Evolutionary conservation across 202 grass and related monocot genomes (phyloP).

Genomic region (Cymbopogon flexuosus): DNA sequence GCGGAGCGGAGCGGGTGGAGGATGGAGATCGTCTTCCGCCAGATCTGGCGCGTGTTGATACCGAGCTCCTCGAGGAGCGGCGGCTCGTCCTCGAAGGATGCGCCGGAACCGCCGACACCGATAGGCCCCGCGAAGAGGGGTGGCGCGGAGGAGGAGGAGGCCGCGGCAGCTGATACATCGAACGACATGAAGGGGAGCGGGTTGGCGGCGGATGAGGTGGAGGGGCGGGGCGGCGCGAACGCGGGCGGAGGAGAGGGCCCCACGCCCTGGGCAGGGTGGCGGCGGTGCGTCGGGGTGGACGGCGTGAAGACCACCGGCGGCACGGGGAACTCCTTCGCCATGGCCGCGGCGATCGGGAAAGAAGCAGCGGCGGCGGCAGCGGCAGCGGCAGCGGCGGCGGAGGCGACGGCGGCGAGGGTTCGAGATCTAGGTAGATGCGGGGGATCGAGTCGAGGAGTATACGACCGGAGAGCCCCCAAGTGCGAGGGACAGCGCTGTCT

Average conservation of each 20-base stretch:
- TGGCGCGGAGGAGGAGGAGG: constrained; percentile 52
- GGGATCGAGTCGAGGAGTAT: constrained; percentile 40
- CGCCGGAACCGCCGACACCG: constrained; percentile 26
- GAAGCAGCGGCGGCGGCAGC: not conserved
- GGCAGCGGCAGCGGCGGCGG: not conserved
- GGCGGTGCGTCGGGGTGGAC: constrained; percentile 50
- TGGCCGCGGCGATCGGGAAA: constrained; percentile 27
- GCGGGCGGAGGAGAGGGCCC: constrained; percentile 40
- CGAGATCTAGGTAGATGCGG: constrained; percentile 38
- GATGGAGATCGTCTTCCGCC: constrained; percentile 89
- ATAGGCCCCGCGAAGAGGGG: constrained; percentile 55
- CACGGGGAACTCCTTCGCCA: constrained; percentile 71
- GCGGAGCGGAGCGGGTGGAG: constrained; percentile 80
- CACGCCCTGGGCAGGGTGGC: constrained; percentile 22
- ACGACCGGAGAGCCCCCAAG: not conserved
- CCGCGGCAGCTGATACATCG: constrained; percentile 50
- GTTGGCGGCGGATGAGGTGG: constrained; percentile 47
- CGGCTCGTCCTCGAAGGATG: constrained; percentile 81
- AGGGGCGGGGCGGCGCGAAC: constrained; percentile 62
- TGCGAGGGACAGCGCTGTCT: not conserved
- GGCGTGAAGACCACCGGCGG: constrained; percentile 66
- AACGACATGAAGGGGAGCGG: constrained; percentile 94
- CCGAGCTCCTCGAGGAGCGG: constrained; percentile 97
- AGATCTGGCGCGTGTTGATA: constrained; percentile 98
- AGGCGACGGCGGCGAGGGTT: constrained; percentile 16